Base-by-base conservation (phyloP, 1,284 basidiomycete species). In the Fomitopsis palustris region DNA sequence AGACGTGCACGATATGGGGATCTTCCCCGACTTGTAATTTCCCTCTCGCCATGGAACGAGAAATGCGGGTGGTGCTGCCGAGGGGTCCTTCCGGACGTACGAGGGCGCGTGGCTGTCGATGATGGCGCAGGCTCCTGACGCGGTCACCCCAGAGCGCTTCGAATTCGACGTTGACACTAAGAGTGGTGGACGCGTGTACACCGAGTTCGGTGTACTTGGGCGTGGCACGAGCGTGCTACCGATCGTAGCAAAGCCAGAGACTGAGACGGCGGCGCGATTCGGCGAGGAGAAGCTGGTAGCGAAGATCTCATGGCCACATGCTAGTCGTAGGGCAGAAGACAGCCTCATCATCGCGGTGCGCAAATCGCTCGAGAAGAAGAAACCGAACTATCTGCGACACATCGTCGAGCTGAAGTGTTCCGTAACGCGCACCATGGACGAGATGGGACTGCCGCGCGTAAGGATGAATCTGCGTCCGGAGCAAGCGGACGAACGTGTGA, bases 381-480 rank as follows among this genome's bases (percentile, higher is more conserved):
- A 31, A n/a, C 23, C 51, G 21, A 31, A 53, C 38, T 42, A 58
- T 42, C 58, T 56, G 25, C 31, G 23, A 19, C 49, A 59, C 29
- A 19, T 62, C 21, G 42, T 47, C 4, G 61, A 62, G 10, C 33
- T 62, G n/a, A 56, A 59, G 39, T 59, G 57, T 27, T 62, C 54
- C n/a, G 7, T 54, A 5, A 19, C 58, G 45, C 27, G 37, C 45
- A 33, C 56, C 19, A 53, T 53, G 52, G 23, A 53, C 12, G n/a
- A 53, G 9, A 41, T 49, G 39, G 39, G 16, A 9, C 35, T 64
- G 14, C 55, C 57, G 7, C 43, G 57, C 17, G 12, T 37, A 3
- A 33, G 19, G 19, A 53, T 37, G 52, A 19, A 4, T 21, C 5
- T 14, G 25, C n/a, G 4, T 33, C 17, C 41, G 17, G 41, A 10